Evolutionary conservation across 2,329 filamentous ascomycete species (phyloP).

Genomic region (Fusarium oligoseptatum): DNA sequence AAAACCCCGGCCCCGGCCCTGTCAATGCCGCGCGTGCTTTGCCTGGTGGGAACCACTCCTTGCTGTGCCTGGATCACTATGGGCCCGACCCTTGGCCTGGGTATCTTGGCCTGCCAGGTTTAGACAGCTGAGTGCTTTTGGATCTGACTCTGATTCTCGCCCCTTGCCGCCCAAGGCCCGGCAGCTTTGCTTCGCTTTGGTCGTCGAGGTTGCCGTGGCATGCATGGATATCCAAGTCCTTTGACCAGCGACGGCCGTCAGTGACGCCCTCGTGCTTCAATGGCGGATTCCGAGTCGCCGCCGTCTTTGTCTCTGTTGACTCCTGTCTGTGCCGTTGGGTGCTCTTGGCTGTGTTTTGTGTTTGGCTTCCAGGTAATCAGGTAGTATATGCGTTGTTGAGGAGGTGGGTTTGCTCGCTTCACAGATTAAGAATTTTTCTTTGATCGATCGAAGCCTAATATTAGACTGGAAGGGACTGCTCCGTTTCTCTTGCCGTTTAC

Average conservation of each 20-base stretch:
- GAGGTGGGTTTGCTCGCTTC: neutral
- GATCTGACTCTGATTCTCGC: constrained; percentile 11
- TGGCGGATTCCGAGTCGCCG: constrained; percentile 35
- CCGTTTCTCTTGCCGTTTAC: constrained; percentile 10
- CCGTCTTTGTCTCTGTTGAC: constrained; percentile 19
- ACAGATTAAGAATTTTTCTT: neutral
- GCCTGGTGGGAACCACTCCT: constrained; percentile 15
- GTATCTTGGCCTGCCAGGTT: constrained; percentile 30
- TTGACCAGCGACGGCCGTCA: constrained; percentile 11
- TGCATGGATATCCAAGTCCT: constrained; percentile 9
- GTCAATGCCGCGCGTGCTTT: constrained; percentile 34
- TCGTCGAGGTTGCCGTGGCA: constrained; percentile 25
- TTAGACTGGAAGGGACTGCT: neutral
- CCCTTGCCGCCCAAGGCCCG: constrained; percentile 24
- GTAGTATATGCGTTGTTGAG: neutral
- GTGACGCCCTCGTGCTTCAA: constrained; percentile 32
- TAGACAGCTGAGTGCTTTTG: constrained; percentile 16
- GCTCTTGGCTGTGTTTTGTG: constrained; percentile 13
- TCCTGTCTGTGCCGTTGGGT: neutral
- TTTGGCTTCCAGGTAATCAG: constrained; percentile 8
- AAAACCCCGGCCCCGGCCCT: constrained; percentile 25
- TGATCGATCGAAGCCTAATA: neutral
- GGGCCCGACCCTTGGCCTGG: constrained; percentile 15
- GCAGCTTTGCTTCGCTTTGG: constrained; percentile 23
- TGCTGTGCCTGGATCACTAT: constrained; percentile 34